Evolutionary conservation across 139 green algal species (phyloP).

Genomic region (Ettlia oleoabundans): DNA sequence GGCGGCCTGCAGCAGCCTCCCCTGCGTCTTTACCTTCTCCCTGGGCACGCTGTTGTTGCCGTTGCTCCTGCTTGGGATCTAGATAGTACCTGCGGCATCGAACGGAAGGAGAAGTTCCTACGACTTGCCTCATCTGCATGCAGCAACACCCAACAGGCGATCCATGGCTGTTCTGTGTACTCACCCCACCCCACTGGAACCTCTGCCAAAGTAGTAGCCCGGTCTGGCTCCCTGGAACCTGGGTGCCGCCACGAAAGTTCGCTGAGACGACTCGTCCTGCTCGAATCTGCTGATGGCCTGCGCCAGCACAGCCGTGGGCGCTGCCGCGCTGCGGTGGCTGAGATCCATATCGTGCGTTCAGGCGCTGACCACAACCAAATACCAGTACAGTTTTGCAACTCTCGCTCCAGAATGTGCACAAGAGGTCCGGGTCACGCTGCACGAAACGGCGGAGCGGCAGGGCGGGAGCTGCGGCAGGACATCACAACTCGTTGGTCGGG

Average conservation of each 20-base stretch:
- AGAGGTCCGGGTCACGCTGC: no score
- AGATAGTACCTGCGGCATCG: constrained; percentile 52
- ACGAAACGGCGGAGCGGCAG: no score
- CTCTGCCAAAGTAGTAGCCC: constrained; percentile 76
- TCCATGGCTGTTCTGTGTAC: no score
- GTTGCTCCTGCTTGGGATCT: constrained; percentile 2
- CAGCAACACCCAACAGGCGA: no score
- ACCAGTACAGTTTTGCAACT: no score
- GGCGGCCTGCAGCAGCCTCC: not conserved
- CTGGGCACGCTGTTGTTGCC: no score
- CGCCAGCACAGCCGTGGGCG: constrained; percentile 15
- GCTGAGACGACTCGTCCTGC: not conserved
- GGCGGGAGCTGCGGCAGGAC: no score
- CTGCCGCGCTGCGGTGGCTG: not conserved
- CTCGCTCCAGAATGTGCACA: no score
- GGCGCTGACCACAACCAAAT: no score
- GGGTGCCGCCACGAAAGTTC: constrained; percentile 50
- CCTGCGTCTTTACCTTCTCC: not conserved
- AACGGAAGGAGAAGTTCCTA: not conserved
- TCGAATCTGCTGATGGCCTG: constrained; percentile 27
- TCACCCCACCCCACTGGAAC: constrained; percentile 67
- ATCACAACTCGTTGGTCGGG: no score
- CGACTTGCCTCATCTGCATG: no score
- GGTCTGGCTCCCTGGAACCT: constrained; percentile 53
- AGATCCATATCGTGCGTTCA: no score